Percentiles rank a stretch among this genome's conserved stretches.
Evolutionary conservation across 116 monocot species (phyloP).

Genomic region (Iris pallida): DNA sequence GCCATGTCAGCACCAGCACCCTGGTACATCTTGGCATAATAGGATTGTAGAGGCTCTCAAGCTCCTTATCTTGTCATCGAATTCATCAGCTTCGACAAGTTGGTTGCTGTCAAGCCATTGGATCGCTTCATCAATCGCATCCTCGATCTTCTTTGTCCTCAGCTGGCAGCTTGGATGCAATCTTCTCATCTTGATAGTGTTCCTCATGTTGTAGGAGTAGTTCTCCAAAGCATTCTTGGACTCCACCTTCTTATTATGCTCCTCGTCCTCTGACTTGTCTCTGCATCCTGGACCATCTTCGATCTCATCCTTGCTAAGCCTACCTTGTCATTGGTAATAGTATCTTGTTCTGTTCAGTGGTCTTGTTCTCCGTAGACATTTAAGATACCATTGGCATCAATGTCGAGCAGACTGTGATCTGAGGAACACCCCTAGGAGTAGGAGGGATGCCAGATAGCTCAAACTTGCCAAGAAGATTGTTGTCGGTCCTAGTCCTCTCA

Average conservation of each 20-base stretch:
- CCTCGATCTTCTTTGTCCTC: slow-evolving; percentile 50
- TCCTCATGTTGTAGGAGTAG: slow-evolving; percentile 75
- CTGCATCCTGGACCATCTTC: slow-evolving; percentile 70
- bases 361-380: slow-evolving; percentile 71
- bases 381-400: slow-evolving; percentile 65
- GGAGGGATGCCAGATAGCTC: slow-evolving; percentile 33
- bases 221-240: slow-evolving; percentile 54
- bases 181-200: slow-evolving; percentile 55
- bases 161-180: slow-evolving; percentile 27
- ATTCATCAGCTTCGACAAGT: slow-evolving; percentile 47
- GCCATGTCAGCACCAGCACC: background rate
- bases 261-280: slow-evolving; percentile 66
- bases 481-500: slow-evolving; percentile 27
- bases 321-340: slow-evolving; percentile 65
- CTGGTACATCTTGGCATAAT: slow-evolving; percentile 17
- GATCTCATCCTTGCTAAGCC: slow-evolving; percentile 66
- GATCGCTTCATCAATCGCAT: slow-evolving; percentile 63
- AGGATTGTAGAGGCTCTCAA: slow-evolving; percentile 12
- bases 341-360: slow-evolving; percentile 65
- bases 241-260: slow-evolving; percentile 66
- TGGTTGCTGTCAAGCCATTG: slow-evolving; percentile 60
- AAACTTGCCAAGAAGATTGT: slow-evolving; percentile 53
- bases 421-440: slow-evolving; percentile 29
- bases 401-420: slow-evolving; percentile 34
- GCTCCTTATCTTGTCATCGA: slow-evolving; percentile 65